Conservation (phyloP, 371 early-diverging fungal genomes). For the Rhizopus sp. region DNA sequence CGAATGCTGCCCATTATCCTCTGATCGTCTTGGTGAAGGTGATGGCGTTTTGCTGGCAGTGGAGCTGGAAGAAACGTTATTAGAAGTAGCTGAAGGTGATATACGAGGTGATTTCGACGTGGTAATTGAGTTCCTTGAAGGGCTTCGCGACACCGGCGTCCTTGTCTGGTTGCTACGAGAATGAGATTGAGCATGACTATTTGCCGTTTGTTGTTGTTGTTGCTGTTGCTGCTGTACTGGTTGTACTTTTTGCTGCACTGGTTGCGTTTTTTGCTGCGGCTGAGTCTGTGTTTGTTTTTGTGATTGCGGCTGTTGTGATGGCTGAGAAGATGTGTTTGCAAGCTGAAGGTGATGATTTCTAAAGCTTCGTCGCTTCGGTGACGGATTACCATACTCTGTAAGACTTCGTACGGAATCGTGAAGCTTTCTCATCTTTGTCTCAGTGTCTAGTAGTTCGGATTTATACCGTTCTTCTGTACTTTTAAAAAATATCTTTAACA, state of each 20-base stretch:
- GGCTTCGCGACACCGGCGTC: background rate
- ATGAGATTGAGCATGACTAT: background rate
- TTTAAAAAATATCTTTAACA: constrained; percentile 28
- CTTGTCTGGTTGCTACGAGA: background rate
- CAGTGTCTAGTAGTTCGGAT: constrained; percentile 24
- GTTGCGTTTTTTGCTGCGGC: constrained; percentile 1
- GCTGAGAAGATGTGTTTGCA: constrained; percentile 5
- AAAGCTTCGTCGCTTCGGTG: constrained; percentile 24
- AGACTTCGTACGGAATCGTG: constrained; percentile 28
- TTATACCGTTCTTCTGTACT: constrained; percentile 32
- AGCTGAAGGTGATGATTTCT: constrained; percentile 2
- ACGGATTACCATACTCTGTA: constrained; percentile 32
- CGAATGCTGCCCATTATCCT: too few relatives aligned
- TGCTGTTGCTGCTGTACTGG: background rate
- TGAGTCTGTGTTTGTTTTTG: constrained; percentile 1
- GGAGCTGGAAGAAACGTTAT: background rate
- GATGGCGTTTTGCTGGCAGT: background rate
- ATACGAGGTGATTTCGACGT: background rate
- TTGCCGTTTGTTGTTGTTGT: background rate
- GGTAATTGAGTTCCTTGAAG: background rate
- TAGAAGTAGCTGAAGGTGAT: constrained; percentile 10
- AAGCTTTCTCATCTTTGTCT: constrained; percentile 27
- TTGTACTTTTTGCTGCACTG: background rate
- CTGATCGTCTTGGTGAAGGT: background rate
- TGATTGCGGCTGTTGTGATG: constrained; percentile 7